Conservation (phyloP, 257 asterid genomes). For the Handroanthus guayacan region DNA sequence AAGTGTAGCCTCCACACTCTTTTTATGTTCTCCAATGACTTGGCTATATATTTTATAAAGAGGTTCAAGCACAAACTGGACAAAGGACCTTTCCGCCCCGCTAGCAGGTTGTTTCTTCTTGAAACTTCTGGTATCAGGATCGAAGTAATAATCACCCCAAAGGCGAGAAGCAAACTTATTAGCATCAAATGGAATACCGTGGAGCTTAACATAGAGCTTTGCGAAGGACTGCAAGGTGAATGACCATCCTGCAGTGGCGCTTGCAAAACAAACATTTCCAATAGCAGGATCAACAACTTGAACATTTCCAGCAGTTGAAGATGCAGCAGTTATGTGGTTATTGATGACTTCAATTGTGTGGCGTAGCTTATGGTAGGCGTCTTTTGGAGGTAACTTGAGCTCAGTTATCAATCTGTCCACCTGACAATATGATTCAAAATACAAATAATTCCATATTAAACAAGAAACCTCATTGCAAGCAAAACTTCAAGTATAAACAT, state of each 20-base stretch:
- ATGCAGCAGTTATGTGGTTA: slow-evolving; percentile 79
- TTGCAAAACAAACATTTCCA: slow-evolving; percentile 96
- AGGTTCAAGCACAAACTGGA: slow-evolving; percentile 94
- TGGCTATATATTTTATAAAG: slow-evolving; percentile 94
- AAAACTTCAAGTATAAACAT: slow-evolving; percentile 12
- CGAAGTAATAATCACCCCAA: slow-evolving; percentile 97
- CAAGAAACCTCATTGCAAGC: neutral
- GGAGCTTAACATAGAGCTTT: slow-evolving; percentile 90
- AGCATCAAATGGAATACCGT: slow-evolving; percentile 93
- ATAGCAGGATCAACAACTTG: slow-evolving; percentile 83
- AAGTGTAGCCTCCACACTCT: slow-evolving; percentile 93
- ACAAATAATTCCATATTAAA: slow-evolving; percentile 18
- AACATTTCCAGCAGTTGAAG: slow-evolving; percentile 91
- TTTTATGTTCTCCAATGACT: slow-evolving; percentile 97
- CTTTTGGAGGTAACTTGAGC: slow-evolving; percentile 95
- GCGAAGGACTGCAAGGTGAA: slow-evolving; percentile 95
- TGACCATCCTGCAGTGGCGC: slow-evolving; percentile 99
- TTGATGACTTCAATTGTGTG: slow-evolving; percentile 90
- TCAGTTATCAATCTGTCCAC: slow-evolving; percentile 93
- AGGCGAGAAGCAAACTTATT: slow-evolving; percentile 88
- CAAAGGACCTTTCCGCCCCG: slow-evolving; percentile 92
- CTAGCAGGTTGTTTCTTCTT: slow-evolving; percentile 83
- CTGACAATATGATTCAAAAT: slow-evolving; percentile 45
- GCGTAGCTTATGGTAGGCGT: slow-evolving; percentile 92
- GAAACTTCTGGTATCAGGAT: slow-evolving; percentile 74